These are phyloP conservation scores for Melampsora abietis-canadensis DNA, from an alignment of 1,284 basidiomycete genomes.

Conservation along the genomic window DNA sequence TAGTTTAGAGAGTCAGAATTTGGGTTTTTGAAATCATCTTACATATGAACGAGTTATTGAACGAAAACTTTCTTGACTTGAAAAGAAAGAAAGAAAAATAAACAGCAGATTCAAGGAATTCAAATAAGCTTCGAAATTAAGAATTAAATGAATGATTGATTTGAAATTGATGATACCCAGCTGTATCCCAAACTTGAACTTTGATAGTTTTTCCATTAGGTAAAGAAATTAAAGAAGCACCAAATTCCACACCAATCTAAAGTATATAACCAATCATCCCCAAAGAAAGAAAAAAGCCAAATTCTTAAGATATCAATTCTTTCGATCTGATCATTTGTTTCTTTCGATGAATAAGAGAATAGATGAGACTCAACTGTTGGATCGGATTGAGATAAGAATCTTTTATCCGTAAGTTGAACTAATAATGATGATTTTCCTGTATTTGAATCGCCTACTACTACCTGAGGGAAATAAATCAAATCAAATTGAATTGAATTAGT, in stretches of 20 bases:
- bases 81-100: background rate
- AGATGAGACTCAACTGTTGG: conserved; percentile 7
- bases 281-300: background rate
- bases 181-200: conserved; percentile 43
- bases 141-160: background rate
- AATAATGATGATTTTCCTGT: conserved; percentile 42
- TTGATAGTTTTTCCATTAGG: conserved; percentile 40
- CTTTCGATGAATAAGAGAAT: background rate
- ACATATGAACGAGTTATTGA: conserved; percentile 43
- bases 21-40: too few species aligned
- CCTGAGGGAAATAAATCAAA: conserved; percentile 1
- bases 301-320: too few species aligned
- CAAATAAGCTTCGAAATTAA: background rate
- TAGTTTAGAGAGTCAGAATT: background rate
- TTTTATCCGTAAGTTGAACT: conserved; percentile 41
- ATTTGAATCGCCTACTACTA: conserved; percentile 41
- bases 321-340: background rate
- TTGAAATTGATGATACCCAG: conserved; percentile 13
- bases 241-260: conserved; percentile 42
- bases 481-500: too few species aligned
- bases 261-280: too few species aligned
- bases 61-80: conserved; percentile 40
- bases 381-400: conserved; percentile 41
- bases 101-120: too few species aligned
- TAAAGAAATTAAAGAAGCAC: conserved; percentile 40